These are phyloP conservation scores for Ceratocystis lukuohia DNA, from an alignment of 2,329 filamentous ascomycete genomes.

Conservation along the genomic window DNA sequence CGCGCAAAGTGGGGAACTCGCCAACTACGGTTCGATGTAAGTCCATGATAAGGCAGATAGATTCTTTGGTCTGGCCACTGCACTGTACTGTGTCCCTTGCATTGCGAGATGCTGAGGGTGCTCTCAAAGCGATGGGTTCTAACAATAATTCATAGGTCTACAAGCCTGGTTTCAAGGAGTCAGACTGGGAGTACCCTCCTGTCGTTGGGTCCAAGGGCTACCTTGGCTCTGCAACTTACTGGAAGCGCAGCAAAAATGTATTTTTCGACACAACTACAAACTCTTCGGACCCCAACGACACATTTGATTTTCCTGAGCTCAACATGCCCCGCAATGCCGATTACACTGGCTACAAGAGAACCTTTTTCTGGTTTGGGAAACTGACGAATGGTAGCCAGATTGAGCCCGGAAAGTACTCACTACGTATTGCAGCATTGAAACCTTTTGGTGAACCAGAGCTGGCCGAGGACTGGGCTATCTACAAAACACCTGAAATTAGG, in stretches of 20 bases:
- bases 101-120: neutral
- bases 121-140: neutral
- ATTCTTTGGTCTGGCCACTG: neutral
- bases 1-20: slow-evolving; percentile 18
- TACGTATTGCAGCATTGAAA: slow-evolving; percentile 24
- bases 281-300: slow-evolving; percentile 1
- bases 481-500: slow-evolving; percentile 21
- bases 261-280: slow-evolving; percentile 6
- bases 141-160: slow-evolving; percentile 22
- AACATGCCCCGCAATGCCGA: slow-evolving; percentile 27
- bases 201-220: slow-evolving; percentile 29
- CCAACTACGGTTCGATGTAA: slow-evolving; percentile 20
- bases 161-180: slow-evolving; percentile 29
- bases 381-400: slow-evolving; percentile 24
- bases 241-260: slow-evolving; percentile 6
- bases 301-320: slow-evolving; percentile 11
- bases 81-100: neutral
- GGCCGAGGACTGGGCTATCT: slow-evolving; percentile 23
- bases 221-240: slow-evolving; percentile 29
- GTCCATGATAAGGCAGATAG: neutral
- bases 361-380: slow-evolving; percentile 24
- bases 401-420: slow-evolving; percentile 23
- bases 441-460: slow-evolving; percentile 23
- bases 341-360: slow-evolving; percentile 22
- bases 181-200: slow-evolving; percentile 32